Conservation (phyloP, 2,329 filamentous ascomycete genomes). For the Diaporthe helianthi region DNA sequence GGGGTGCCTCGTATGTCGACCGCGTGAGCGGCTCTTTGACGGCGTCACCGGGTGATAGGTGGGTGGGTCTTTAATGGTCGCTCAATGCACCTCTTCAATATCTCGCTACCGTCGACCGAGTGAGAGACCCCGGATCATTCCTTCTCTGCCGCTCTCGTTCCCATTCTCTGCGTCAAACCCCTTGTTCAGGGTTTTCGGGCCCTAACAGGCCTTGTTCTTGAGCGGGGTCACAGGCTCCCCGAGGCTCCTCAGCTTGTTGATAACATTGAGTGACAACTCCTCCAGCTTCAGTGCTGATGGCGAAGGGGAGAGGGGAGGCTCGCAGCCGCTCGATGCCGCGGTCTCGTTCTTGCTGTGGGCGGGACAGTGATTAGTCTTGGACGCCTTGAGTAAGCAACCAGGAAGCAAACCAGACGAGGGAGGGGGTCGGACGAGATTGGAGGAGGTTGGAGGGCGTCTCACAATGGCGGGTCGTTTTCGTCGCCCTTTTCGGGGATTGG, state of each 20-base stretch:
- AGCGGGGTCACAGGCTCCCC: conserved; percentile 52
- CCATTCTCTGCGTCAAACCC: neutral
- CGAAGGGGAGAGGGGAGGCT: conserved; percentile 39
- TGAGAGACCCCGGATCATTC: neutral
- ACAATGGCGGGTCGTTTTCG: conserved; percentile 56
- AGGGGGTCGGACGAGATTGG: neutral
- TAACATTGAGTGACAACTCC: conserved; percentile 70
- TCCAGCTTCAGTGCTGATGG: conserved; percentile 54
- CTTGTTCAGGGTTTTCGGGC: neutral
- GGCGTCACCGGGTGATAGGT: neutral
- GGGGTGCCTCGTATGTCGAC: neutral
- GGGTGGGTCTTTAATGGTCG: neutral
- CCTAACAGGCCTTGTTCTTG: conserved; percentile 31
- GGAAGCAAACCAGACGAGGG: conserved; percentile 22
- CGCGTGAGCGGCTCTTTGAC: neutral
- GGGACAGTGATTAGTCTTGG: conserved; percentile 34
- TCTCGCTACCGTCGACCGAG: no score
- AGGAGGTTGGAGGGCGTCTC: conserved; percentile 44
- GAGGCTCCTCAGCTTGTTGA: conserved; percentile 76
- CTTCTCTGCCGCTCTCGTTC: neutral
- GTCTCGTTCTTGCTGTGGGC: conserved; percentile 34
- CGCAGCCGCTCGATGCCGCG: conserved; percentile 31
- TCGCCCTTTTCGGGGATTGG: conserved; percentile 54
- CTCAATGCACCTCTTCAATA: neutral
- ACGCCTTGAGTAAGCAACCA: conserved; percentile 32